Evolutionary conservation across 1,139 yeast species (phyloP), one percentile per base, ranked within the genome.

Genomic region (Scheffersomyces titani): DNA sequence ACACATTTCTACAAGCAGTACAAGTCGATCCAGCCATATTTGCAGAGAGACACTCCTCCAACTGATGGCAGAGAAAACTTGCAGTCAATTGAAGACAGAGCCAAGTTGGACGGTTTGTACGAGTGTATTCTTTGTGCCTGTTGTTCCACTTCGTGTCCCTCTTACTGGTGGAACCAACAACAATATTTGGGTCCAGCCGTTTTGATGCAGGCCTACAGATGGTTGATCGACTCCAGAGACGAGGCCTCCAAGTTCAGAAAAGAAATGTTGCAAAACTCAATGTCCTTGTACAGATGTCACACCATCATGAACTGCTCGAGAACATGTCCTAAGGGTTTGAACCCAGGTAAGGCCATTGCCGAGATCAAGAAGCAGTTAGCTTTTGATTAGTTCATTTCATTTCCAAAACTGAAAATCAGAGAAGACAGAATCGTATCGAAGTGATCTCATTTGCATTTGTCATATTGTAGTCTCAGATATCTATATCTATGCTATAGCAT

Each of bases 131-230:
- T 94, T 72, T 94, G 99, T 82, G 99, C 99, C 30, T 94, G 99
- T 80, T 94, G 99, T 79, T 93, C 98, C 47, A 96, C 99, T 54
- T 87, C 99, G 44, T 94, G 99, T 82, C 99, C 99, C 55, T 92
- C 98, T 6, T 96, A 96, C 85, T 96, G 99, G 99, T 96, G 99
- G 99, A 96, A 96, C 81, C 97, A 92, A 80, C 97, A 93, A 78
- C 97, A 96, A 82, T 96, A 96, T 80, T 83, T 96, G 69, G 99
- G 99, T 58, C 98, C 99, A 45, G 98, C 98, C 36, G 98, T 94
- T 58, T 85, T 94, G 76, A 91, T 94, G 98, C 99, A 94, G 82
- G 98, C 98, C 57, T 94, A 88, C 85, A 88, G 99, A 83, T 94
- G 99, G 99, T 88, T 94, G 83, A 87, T 92, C 63, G 99, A 94